Evolutionary conservation across 208 protist genomes (phyloP), one percentile per base, ranked within the genome.

Genomic region (Acanthamoeba healyi): DNA sequence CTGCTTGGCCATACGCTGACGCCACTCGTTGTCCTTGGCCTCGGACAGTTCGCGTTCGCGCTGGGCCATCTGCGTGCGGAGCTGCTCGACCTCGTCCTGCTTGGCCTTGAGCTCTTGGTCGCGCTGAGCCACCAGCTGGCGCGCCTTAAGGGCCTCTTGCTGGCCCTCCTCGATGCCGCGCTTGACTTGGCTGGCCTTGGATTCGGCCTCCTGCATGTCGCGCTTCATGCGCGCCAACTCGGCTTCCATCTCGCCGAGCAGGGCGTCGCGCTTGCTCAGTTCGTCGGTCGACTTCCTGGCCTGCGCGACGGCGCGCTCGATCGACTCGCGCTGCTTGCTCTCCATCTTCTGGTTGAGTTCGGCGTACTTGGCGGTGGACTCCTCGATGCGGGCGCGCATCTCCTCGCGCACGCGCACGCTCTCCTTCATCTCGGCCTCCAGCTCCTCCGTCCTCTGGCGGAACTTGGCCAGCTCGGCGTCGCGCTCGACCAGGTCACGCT

Each of bases 371-470:
- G 70, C 70, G 29, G 24, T 79, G 24, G 70, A 36, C 36, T 46
- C 36, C 12, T 38, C 70, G 29, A 79, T 24, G 15, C 38, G 70
- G 29, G 5, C 24, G 24, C 70, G 10, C 70, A 79, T 79, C 29
- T 38, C 70, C 38, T 79, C 70, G 10, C 70, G 70, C 38, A 79
- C 17, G 17, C 70, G n/a, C 70, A 42, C 70, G 70, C 70, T 79
- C 38, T 79, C 70, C 36, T 44, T 44, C 34, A 79, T 19, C 29
- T 44, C 38, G 36, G 29, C 9, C 24, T 44, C 34, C 29, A 79
- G n/a, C 32, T 79, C 15, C 4, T 12, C 70, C 5, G 38, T 24
- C 34, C 36, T 5, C 12, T 5, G 29, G 7, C 32, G 10, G 15
- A 9, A 12, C 36, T 44, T 4, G 9, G 7, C 32, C 15, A 44